phyloP scores from a whole-genome alignment of 805 yeast species.

The Candida wancherniae region DNA sequence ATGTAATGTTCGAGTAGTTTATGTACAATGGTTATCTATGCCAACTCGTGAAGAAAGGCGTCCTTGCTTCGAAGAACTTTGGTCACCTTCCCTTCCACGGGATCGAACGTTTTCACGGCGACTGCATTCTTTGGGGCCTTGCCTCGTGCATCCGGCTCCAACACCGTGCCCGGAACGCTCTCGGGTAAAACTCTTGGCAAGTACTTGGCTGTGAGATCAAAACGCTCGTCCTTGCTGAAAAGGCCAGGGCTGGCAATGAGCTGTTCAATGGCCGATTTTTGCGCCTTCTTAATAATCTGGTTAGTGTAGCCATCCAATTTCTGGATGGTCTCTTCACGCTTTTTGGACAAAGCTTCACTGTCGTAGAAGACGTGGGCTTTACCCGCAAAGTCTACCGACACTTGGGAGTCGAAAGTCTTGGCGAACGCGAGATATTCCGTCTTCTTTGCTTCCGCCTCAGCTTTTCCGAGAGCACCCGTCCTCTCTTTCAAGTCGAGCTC shows the following conservation, averaged over 20 bases:
- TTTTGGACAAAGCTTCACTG: constrained; percentile 21
- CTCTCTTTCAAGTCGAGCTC: constrained; percentile 39
- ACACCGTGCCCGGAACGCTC: constrained; percentile 37
- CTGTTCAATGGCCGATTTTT: constrained; percentile 36
- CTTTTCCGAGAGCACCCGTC: constrained; percentile 31
- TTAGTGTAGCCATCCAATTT: constrained; percentile 20
- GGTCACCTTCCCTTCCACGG: constrained; percentile 47
- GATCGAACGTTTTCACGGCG: constrained; percentile 58
- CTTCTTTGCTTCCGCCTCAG: constrained; percentile 19
- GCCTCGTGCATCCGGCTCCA: constrained; percentile 30
- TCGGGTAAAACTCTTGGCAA: constrained; percentile 57
- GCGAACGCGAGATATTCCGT: constrained; percentile 36
- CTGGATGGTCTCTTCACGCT: constrained; percentile 18
- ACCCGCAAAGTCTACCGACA: constrained; percentile 43
- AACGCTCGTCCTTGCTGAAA: constrained; percentile 34
- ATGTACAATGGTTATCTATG: constrained; percentile 12
- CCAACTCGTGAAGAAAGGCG: constrained; percentile 32
- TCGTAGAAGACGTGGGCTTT: constrained; percentile 38
- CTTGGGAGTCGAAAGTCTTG: constrained; percentile 34
- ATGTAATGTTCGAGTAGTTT: no score
- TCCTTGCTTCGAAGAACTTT: constrained; percentile 50
- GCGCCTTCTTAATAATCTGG: constrained; percentile 29
- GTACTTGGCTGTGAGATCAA: constrained; percentile 41
- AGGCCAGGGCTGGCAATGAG: constrained; percentile 42
- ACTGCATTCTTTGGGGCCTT: constrained; percentile 46